Evolutionary conservation across 148 eudicot genomes (phyloP), one percentile per base, ranked within the genome.

Genomic region (Arctostaphylos glauca): DNA sequence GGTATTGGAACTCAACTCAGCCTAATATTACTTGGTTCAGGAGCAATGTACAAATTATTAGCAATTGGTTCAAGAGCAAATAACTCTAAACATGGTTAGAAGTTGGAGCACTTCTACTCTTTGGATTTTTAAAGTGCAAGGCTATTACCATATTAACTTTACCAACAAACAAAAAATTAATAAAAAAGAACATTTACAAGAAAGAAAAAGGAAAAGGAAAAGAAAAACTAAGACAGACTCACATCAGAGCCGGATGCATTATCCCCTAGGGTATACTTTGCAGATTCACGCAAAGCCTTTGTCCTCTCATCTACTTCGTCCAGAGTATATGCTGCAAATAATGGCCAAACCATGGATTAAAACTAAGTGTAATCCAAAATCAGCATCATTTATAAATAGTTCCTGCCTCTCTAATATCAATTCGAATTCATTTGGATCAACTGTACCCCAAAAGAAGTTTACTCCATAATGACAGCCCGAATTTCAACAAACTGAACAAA

Each of bases 291-390:
- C 72, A 95, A 81, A 55, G 83, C 84, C 88, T 92, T 92, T 18
- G 94, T 90, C 94, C 90, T 95, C 86, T 91, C 91, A 71, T 92
- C 94, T 50, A 95, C 85, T 85, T 95, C 98, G 55, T 95, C 98
- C 80, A 86, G 71, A 47, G 92, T 81, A 86, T 92, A 95, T 53
- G 97, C 98, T 95, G 90, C 88, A 86, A 80, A 55, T 53, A 50
- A 21, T 23, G 47, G 79, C 16, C 55, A 79, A 48, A 84, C 14
- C 15, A 59, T 67, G 12, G 23, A 55, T 46, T 2, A 31, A 31
- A 31, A 31, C 38, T 6, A 41, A 55, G 38, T 9, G 10, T 9
- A 5, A 13, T 19, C 14, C 68, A 44, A 58, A 64, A 18, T 78
- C 55, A 19, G 5, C 12, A 1, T 54, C 25, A 14, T 2, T 53